Evolutionary conservation across 2,329 filamentous ascomycete genomes (phyloP).

Genomic region (Pseudogymnoascus destructans): DNA sequence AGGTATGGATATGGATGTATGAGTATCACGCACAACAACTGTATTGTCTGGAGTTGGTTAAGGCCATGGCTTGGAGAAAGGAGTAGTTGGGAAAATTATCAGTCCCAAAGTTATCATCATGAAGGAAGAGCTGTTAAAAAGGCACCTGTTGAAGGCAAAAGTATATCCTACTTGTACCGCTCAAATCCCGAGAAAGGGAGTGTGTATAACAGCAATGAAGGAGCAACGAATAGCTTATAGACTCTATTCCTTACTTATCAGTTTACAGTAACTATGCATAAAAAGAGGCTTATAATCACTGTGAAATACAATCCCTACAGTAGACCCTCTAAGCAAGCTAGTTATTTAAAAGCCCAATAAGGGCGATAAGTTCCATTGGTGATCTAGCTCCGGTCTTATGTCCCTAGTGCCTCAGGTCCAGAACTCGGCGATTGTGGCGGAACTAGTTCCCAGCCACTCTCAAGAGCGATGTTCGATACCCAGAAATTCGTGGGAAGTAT

Average conservation of each 20-base stretch:
- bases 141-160: background rate
- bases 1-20: background rate
- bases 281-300: background rate
- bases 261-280: background rate
- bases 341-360: background rate
- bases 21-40: background rate
- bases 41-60: background rate
- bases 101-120: background rate
- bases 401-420: background rate
- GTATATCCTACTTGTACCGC: background rate
- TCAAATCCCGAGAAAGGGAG: background rate
- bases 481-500: background rate
- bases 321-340: background rate
- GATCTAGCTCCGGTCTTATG: background rate
- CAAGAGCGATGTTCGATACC: background rate
- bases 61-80: background rate
- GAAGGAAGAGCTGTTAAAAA: background rate
- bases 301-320: too few species aligned
- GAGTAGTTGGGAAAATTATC: background rate
- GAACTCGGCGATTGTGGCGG: background rate
- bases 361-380: background rate
- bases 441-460: background rate
- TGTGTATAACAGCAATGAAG: background rate
- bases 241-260: background rate
- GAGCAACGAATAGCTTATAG: background rate